Evolutionary conservation across 148 eudicot genomes (phyloP).

Genomic region (Dysphania ambrosioides): DNA sequence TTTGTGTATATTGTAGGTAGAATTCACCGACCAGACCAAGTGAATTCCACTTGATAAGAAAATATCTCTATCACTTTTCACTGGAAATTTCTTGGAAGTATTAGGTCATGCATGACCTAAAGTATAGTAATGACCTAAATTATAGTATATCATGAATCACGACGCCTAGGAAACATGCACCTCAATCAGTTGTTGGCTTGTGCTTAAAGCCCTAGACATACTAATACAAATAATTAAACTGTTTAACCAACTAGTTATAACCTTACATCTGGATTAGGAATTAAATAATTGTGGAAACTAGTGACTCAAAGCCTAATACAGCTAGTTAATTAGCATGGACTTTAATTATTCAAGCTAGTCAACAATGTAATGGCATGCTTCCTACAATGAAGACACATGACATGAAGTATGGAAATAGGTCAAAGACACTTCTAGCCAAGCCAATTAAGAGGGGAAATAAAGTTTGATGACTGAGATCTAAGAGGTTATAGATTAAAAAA

Average conservation of each 20-base stretch:
- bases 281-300: background rate
- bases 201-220: background rate
- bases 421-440: background rate
- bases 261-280: background rate
- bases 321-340: background rate
- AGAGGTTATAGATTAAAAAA: background rate
- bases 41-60: too few relatives aligned
- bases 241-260: background rate
- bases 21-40: too few relatives aligned
- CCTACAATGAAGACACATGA: background rate
- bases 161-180: conserved; percentile 27
- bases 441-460: background rate
- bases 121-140: background rate
- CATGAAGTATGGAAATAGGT: conserved; percentile 1
- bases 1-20: too few relatives aligned
- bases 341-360: too few relatives aligned
- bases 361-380: conserved; percentile 2
- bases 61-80: too few relatives aligned
- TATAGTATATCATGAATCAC: conserved; percentile 15
- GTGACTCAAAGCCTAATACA: background rate
- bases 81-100: background rate
- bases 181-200: background rate
- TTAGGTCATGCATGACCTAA: conserved; percentile 27
- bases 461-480: background rate
- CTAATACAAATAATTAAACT: background rate